phyloP scores from a whole-genome alignment of 2,329 filamentous ascomycete genomes.

The Fusarium sp. region DNA sequence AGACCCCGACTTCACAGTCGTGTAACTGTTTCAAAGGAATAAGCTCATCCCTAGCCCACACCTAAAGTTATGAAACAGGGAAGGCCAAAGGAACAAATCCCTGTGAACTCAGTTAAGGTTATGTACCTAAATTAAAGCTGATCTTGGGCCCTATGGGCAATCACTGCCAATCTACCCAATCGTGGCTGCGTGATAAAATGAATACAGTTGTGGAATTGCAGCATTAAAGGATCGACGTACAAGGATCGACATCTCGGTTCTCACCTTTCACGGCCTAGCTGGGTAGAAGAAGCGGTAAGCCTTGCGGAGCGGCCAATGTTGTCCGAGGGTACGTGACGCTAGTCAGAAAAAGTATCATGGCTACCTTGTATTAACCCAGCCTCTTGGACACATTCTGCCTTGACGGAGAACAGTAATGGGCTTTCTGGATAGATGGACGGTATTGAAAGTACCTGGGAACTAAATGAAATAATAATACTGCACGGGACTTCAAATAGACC shows the following conservation, averaged over 20 bases:
- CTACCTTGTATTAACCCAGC: neutral
- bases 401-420: accelerated
- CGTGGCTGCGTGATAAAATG: neutral
- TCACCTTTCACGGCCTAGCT: neutral
- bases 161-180: neutral
- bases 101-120: neutral
- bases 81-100: neutral
- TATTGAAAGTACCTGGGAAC: neutral
- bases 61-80: neutral
- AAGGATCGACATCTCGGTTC: no score
- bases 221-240: neutral
- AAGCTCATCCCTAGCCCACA: neutral
- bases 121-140: neutral
- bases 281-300: neutral
- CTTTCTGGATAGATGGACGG: neutral
- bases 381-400: neutral
- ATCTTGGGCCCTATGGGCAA: neutral
- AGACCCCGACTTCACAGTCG: neutral
- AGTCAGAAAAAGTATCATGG: neutral
- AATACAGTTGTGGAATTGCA: neutral
- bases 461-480: no score
- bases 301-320: neutral
- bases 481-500: neutral
- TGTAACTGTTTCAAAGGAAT: neutral
- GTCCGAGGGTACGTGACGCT: neutral